Base-by-base conservation (phyloP, 2,329 filamentous ascomycete genomes). In the Capronia coronata region DNA sequence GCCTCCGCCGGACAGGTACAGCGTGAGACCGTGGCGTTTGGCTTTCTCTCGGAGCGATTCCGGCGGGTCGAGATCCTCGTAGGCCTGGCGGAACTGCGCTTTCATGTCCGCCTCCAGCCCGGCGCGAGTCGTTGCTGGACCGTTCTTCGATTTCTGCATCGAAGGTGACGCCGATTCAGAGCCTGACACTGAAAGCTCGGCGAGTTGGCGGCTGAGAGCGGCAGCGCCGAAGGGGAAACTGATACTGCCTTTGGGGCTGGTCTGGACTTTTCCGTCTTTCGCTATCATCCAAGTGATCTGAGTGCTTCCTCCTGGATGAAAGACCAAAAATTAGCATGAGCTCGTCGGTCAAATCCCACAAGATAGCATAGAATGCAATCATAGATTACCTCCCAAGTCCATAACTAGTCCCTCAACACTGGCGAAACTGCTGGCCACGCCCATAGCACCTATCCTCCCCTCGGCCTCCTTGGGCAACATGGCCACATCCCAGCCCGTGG, bases 1-100 rank as follows among this genome's bases (percentile, higher is more conserved):
- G 0, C 90, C 90, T 19, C 90, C 90, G 37, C 90, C 90, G 55
- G 86, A 94, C 49, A 96, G 80, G 64, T 90, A 95, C 7, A 95
- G 73, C 27, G 84, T 80, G 49, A 89, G 73, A 3, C 77, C 77
- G 1, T 71, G 72, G 1, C 71, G 60, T 6, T 65, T 60, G 22
- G 69, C 65, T 11, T 73, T 71, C 16, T 67, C 60, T 10, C 73
- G 63, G 1, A 72, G 55, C 4, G 82, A 66, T 13, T 73, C 68
- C 0, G 90, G 79, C 0, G 85, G 67, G 4, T 73, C 67, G 3
- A 86, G 68, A 22, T 69, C 64, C 7, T 41, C 22, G 50, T 86
- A 85, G 1, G 85, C 82, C 9, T 71, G 67, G 35, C 70, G 71
- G 65, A 93, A 78, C 32, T 77, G 75, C 3, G 61, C 59, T 13